Evolutionary conservation across 2,329 filamentous ascomycete species (phyloP).

Genomic region (Botryotinia calthae): DNA sequence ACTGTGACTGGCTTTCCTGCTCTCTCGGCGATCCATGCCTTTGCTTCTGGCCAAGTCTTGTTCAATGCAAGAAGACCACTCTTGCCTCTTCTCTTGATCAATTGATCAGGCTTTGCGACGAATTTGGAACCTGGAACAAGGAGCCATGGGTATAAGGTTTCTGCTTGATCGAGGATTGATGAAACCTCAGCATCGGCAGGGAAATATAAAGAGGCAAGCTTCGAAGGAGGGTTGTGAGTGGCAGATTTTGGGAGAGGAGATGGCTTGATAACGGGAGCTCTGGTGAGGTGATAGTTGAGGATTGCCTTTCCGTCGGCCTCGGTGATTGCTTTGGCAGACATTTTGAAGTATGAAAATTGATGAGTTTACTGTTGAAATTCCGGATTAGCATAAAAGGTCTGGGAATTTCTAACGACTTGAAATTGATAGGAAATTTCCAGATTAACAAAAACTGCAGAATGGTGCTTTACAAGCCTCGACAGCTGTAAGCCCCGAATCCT

Average conservation of each 20-base stretch:
- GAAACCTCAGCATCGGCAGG: conserved; percentile 80
- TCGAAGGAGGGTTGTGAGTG: conserved; percentile 89
- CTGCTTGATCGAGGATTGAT: conserved; percentile 88
- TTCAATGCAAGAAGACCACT: conserved; percentile 94
- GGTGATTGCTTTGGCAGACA: conserved; percentile 96
- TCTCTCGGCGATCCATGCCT: conserved; percentile 88
- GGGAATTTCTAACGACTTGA: background rate
- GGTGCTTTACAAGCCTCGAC: conserved; percentile 4
- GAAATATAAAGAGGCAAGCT: conserved; percentile 90
- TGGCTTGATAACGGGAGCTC: conserved; percentile 95
- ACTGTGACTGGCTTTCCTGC: conserved; percentile 92
- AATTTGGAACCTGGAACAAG: conserved; percentile 81
- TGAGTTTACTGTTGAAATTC: conserved; percentile 19
- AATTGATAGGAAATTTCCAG: conserved; percentile 4
- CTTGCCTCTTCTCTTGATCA: conserved; percentile 99
- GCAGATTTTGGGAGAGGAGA: conserved; percentile 80
- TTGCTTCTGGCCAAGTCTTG: conserved; percentile 94
- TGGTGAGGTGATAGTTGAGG: conserved; percentile 99
- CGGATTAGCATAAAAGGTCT: conserved; percentile 8
- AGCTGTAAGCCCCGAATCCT: background rate
- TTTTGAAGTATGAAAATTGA: conserved; percentile 45
- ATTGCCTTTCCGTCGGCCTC: conserved; percentile 99
- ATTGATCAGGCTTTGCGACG: conserved; percentile 98
- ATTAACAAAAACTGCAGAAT: background rate
- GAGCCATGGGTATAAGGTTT: conserved; percentile 96